phyloP scores from a whole-genome alignment of 441 rosid genomes.

The Populus trichocarpa region DNA sequence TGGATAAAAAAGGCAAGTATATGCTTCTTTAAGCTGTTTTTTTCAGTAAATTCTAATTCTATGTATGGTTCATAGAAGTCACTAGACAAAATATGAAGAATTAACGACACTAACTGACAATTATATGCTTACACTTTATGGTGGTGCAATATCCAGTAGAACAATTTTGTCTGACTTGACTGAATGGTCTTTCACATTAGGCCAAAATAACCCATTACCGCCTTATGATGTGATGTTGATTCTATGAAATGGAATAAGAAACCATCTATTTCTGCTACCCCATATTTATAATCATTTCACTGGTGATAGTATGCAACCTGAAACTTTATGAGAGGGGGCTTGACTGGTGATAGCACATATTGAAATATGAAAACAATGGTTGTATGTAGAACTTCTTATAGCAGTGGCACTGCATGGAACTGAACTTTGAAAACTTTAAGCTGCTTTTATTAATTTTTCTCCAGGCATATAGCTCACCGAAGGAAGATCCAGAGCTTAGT shows the following conservation, averaged over 20 bases:
- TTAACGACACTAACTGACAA: neutral
- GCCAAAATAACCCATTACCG: neutral
- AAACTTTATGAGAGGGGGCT: neutral
- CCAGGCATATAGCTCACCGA: conserved; percentile 90
- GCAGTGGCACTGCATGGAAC: conserved; percentile 12
- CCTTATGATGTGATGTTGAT: neutral
- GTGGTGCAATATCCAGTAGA: neutral
- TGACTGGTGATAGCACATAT: neutral
- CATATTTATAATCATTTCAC: neutral
- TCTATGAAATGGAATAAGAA: neutral
- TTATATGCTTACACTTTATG: neutral
- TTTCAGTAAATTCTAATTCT: neutral
- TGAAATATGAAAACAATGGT: neutral
- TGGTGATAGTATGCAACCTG: neutral
- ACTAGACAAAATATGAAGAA: neutral
- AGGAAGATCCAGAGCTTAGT: conserved; percentile 76
- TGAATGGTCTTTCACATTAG: neutral
- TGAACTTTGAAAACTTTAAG: conserved; percentile 5
- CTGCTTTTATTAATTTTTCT: conserved; percentile 22
- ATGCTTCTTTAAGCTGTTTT: conserved; percentile 14
- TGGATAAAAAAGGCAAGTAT: conserved; percentile 67
- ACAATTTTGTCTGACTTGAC: neutral
- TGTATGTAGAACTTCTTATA: neutral
- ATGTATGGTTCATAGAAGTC: neutral
- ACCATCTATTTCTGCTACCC: neutral